Conservation (phyloP, 2,329 filamentous ascomycete species). For the Ophiostoma tasmaniense region DNA sequence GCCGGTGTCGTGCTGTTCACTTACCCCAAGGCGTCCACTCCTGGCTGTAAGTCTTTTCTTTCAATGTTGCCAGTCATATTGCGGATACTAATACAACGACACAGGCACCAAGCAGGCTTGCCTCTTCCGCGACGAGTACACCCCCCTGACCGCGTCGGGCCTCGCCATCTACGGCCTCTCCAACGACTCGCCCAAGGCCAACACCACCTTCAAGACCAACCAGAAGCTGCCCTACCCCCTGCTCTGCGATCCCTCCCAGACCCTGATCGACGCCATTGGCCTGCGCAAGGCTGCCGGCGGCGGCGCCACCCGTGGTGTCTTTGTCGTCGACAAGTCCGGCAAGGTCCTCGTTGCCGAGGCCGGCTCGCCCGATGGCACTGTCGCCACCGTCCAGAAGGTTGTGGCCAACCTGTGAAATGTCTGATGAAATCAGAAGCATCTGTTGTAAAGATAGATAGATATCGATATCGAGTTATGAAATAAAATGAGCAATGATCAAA, state of each 20-base stretch:
- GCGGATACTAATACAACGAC: background rate
- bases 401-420: constrained; percentile 33
- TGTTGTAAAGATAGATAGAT: background rate
- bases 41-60: constrained; percentile 64
- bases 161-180: constrained; percentile 86
- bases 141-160: constrained; percentile 65
- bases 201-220: constrained; percentile 86
- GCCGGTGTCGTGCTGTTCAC: constrained; percentile 86
- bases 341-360: constrained; percentile 62
- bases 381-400: constrained; percentile 66
- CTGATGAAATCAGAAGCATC: background rate
- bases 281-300: constrained; percentile 69
- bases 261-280: constrained; percentile 78
- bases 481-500: background rate
- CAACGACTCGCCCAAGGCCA: constrained; percentile 78
- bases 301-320: constrained; percentile 78
- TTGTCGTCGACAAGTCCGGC: constrained; percentile 73
- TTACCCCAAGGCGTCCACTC: constrained; percentile 89
- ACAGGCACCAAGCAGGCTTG: constrained; percentile 91
- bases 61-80: background rate
- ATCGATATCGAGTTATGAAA: background rate
- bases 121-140: constrained; percentile 81
- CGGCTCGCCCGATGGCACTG: constrained; percentile 69
- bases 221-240: constrained; percentile 83
- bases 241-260: constrained; percentile 68